Evolutionary conservation across 108 stramenopile species (phyloP).

Genomic region (Fistulifera pelliculosa): DNA sequence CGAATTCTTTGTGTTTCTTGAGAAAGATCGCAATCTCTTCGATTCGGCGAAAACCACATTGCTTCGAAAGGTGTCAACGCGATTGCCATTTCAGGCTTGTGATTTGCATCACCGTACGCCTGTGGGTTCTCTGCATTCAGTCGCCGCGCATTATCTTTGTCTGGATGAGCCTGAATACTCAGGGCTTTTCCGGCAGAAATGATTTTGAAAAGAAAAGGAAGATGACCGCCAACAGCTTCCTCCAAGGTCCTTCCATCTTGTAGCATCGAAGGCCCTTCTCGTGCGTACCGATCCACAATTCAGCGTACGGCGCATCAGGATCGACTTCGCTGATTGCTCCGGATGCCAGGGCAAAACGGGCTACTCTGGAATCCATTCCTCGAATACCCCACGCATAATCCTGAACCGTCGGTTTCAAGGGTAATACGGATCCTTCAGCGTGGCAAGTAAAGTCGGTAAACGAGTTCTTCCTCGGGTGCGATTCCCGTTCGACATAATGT

Average conservation of each 20-base stretch:
- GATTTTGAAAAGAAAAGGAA: slow-evolving; percentile 88
- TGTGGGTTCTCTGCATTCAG: slow-evolving; percentile 75
- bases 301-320: slow-evolving; percentile 75
- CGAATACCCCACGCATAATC: slow-evolving; percentile 81
- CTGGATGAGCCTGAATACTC: slow-evolving; percentile 87
- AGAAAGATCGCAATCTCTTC: slow-evolving; percentile 67
- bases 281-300: slow-evolving; percentile 86
- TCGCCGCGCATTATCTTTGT: slow-evolving; percentile 73
- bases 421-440: not conserved
- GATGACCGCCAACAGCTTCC: slow-evolving; percentile 42
- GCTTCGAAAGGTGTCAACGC: slow-evolving; percentile 94
- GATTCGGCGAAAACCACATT: slow-evolving; percentile 90
- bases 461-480: too few relatives aligned
- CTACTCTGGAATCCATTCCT: slow-evolving; percentile 71
- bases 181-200: slow-evolving; percentile 71
- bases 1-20: slow-evolving; percentile 84
- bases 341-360: slow-evolving; percentile 50
- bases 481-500: too few relatives aligned
- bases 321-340: slow-evolving; percentile 58
- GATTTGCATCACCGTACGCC: slow-evolving; percentile 92
- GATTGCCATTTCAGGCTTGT: slow-evolving; percentile 99
- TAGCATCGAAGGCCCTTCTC: slow-evolving; percentile 48
- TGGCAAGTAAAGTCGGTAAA: too few relatives aligned
- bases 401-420: slow-evolving; percentile 48
- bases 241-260: slow-evolving; percentile 27